Conservation (phyloP, 345 rosid genomes). For the Acer yangbiense region DNA sequence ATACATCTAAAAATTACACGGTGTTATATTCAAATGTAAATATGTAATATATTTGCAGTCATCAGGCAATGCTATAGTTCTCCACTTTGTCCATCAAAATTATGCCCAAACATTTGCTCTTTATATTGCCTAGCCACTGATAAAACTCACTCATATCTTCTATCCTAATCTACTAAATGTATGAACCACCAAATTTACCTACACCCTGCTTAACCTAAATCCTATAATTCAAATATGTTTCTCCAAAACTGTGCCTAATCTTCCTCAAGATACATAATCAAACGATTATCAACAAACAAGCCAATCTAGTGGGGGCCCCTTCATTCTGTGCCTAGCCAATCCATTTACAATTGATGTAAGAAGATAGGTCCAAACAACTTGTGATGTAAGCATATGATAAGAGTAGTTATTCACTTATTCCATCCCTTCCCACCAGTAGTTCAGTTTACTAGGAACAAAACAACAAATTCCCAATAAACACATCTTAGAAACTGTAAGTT, state of each 20-base stretch:
- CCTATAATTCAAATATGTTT: neutral
- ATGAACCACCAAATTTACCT: neutral
- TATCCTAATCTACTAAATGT: neutral
- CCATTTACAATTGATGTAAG: neutral
- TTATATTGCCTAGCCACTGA: neutral
- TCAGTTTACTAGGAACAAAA: slow-evolving; percentile 10
- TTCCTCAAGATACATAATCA: neutral
- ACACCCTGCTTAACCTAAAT: neutral
- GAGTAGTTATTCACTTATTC: neutral
- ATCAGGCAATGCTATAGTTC: neutral
- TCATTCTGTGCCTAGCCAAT: neutral
- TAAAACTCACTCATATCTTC: neutral
- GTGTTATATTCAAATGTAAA: neutral
- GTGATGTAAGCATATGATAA: neutral
- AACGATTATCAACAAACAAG: neutral
- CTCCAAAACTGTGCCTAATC: neutral
- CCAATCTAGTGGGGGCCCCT: neutral
- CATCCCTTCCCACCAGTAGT: neutral
- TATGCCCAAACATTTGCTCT: neutral
- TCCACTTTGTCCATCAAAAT: neutral
- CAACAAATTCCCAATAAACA: neutral
- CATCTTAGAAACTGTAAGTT: neutral
- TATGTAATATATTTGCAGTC: neutral
- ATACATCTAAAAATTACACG: neutral
- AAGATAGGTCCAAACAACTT: neutral